phyloP scores from a whole-genome alignment of 2,329 filamentous ascomycete species.

The Cyphellophora europaea region DNA sequence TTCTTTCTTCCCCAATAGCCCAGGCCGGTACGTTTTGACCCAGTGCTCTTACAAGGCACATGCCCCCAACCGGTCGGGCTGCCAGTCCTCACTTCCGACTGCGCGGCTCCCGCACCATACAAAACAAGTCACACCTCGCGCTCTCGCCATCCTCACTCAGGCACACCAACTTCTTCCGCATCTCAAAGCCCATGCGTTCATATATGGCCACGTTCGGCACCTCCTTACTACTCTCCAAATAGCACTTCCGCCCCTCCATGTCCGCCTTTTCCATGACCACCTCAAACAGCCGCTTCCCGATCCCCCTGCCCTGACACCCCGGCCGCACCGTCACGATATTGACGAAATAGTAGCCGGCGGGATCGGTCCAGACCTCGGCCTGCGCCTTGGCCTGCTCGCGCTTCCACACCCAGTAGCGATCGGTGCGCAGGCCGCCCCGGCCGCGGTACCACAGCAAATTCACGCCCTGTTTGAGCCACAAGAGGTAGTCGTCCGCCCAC shows the following conservation, averaged over 20 bases:
- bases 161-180: constrained; percentile 57
- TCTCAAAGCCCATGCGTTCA: constrained; percentile 57
- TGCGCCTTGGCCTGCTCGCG: constrained; percentile 54
- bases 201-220: constrained; percentile 64
- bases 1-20: no score
- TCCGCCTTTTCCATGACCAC: constrained; percentile 56
- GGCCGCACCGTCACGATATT: constrained; percentile 65
- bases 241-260: constrained; percentile 54
- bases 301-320: constrained; percentile 55
- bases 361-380: constrained; percentile 53
- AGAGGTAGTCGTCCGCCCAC: constrained; percentile 55
- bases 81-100: no score
- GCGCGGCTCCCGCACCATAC: constrained; percentile 19
- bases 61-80: no score
- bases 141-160: constrained; percentile 45
- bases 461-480: constrained; percentile 55
- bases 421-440: constrained; percentile 56
- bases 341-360: constrained; percentile 63
- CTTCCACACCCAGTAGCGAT: constrained; percentile 68
- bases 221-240: constrained; percentile 60
- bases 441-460: constrained; percentile 59
- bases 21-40: no score
- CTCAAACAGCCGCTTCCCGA: constrained; percentile 56
- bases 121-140: constrained; percentile 40
- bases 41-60: no score